Evolutionary conservation across 176 grass and related monocot species (phyloP).

Genomic region (Hyparrhenia diplandra): DNA sequence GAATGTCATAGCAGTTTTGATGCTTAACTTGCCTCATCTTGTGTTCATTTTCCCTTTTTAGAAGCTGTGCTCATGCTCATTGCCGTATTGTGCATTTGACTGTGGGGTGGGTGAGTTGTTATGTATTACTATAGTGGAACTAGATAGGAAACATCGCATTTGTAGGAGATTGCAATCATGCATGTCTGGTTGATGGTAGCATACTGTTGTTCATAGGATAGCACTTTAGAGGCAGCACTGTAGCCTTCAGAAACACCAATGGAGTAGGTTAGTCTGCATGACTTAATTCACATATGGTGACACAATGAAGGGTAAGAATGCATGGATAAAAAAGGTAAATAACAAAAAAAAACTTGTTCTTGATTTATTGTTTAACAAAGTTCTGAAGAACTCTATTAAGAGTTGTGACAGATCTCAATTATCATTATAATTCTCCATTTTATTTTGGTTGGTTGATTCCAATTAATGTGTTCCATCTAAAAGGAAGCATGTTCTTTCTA

Average conservation of each 20-base stretch:
- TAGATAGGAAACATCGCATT: not conserved
- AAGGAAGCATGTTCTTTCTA: too few relatives aligned
- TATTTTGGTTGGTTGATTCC: too few relatives aligned
- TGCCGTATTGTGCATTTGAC: not conserved
- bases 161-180: not conserved
- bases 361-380: not conserved
- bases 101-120: not conserved
- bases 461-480: too few relatives aligned
- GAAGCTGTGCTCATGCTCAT: not conserved
- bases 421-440: not conserved
- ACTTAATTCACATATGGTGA: not conserved
- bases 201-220: not conserved
- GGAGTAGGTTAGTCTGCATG: not conserved
- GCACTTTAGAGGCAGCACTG: not conserved
- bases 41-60: not conserved
- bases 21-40: not conserved
- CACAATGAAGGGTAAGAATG: not conserved
- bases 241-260: not conserved
- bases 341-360: not conserved
- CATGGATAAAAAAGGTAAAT: not conserved
- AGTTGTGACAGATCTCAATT: not conserved
- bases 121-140: not conserved
- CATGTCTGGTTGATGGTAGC: not conserved
- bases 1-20: not conserved
- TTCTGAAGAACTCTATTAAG: too few relatives aligned